phyloP scores from a whole-genome alignment of 441 rosid species.

The Adansonia madagascariensis region DNA sequence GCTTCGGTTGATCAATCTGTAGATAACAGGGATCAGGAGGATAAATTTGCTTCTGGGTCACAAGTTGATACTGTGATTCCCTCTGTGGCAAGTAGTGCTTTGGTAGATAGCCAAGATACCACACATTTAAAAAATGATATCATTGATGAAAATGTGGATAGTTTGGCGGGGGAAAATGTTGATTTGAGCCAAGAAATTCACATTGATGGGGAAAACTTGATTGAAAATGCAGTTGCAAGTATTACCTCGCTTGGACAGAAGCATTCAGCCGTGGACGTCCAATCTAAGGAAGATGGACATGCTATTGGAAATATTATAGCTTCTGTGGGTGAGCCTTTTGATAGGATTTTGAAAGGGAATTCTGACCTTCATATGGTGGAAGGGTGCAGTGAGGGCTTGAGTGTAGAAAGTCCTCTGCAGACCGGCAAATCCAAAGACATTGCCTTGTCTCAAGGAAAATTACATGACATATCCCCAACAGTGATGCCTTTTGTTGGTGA shows the following conservation, averaged over 20 bases:
- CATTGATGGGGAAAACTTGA: conserved; percentile 32
- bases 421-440: conserved; percentile 34
- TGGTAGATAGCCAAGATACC: conserved; percentile 42
- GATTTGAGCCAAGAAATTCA: conserved; percentile 30
- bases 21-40: conserved; percentile 42
- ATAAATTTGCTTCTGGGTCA: conserved; percentile 40
- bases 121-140: conserved; percentile 36
- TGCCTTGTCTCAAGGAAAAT: conserved; percentile 27
- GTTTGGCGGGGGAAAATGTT: conserved; percentile 36
- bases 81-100: conserved; percentile 33
- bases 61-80: conserved; percentile 40
- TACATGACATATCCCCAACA: conserved; percentile 25
- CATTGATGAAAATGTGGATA: conserved; percentile 32
- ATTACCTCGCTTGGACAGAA: conserved; percentile 32
- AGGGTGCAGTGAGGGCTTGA: conserved; percentile 38
- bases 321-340: conserved; percentile 40
- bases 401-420: conserved; percentile 27
- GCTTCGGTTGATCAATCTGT: conserved; percentile 37
- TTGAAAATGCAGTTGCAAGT: conserved; percentile 36
- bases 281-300: conserved; percentile 39
- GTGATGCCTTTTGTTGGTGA: not conserved
- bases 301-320: conserved; percentile 25
- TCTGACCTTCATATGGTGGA: conserved; percentile 41
- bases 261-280: conserved; percentile 35
- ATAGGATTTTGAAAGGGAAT: conserved; percentile 35